phyloP scores from a whole-genome alignment of 352 stramenopile genomes.

The Globisporangium emineosum region DNA sequence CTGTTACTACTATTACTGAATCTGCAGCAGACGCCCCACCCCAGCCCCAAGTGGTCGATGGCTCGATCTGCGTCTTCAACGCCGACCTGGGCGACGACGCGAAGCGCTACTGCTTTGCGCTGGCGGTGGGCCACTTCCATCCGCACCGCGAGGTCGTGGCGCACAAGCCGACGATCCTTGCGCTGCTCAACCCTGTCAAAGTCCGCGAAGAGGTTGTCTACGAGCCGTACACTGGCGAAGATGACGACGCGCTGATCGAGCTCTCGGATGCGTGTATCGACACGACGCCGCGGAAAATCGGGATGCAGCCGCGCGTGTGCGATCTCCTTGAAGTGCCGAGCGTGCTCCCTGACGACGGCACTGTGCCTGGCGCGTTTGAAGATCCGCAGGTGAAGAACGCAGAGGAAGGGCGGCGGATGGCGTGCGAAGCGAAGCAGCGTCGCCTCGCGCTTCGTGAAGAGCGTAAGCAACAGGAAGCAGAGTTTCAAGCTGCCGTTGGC shows the following conservation, averaged over 20 bases:
- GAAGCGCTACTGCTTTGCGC: slow-evolving; percentile 66
- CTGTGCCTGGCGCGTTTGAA: background rate
- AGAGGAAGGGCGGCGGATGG: slow-evolving; percentile 55
- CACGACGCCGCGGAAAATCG: slow-evolving; percentile 42
- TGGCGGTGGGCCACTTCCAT: slow-evolving; percentile 59
- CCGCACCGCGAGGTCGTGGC: slow-evolving; percentile 40
- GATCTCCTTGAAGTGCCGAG: slow-evolving; percentile 45
- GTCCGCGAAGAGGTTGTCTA: slow-evolving; percentile 32
- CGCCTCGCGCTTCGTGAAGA: slow-evolving; percentile 31
- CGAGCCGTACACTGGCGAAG: slow-evolving; percentile 43
- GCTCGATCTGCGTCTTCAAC: slow-evolving; percentile 70
- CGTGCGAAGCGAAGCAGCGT: slow-evolving; percentile 59
- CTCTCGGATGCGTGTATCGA: slow-evolving; percentile 55
- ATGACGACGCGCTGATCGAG: slow-evolving; percentile 47
- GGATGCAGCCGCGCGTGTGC: slow-evolving; percentile 42
- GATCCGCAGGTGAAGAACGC: slow-evolving; percentile 36
- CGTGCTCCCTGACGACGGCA: slow-evolving; percentile 5
- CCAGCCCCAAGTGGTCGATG: slow-evolving; percentile 54
- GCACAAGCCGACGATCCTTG: slow-evolving; percentile 36
- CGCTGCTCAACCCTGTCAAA: slow-evolving; percentile 29
- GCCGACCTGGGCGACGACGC: slow-evolving; percentile 38
- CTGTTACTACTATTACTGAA: background rate
- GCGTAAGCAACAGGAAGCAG: slow-evolving; percentile 26
- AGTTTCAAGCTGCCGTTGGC: slow-evolving; percentile 15
- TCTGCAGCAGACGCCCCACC: background rate